These are phyloP conservation scores for Phytophthora gonapodyides DNA, from an alignment of 352 stramenopile species.

Conservation along the genomic window DNA sequence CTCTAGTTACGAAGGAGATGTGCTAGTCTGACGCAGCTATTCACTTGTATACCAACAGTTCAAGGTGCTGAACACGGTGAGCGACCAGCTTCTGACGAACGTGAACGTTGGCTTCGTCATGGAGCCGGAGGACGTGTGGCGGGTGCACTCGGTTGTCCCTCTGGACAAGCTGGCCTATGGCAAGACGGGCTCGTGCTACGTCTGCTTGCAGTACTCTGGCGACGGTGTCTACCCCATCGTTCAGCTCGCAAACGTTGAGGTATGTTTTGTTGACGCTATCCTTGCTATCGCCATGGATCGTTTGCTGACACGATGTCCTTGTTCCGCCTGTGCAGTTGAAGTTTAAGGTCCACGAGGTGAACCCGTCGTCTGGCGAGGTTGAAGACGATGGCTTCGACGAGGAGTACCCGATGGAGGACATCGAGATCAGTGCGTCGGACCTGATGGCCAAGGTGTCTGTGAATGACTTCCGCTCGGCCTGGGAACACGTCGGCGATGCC, in stretches of 20 bases:
- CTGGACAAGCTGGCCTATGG: conserved; percentile 92
- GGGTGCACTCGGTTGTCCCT: conserved; percentile 90
- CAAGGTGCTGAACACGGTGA: conserved; percentile 98
- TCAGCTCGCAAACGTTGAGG: conserved; percentile 91
- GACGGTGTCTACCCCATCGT: conserved; percentile 83
- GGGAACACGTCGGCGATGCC: conserved; percentile 94
- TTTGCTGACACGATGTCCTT: conserved; percentile 9
- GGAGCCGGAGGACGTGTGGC: conserved; percentile 92
- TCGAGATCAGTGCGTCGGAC: conserved; percentile 95
- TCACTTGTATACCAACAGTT: conserved; percentile 87
- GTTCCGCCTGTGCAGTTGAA: conserved; percentile 70
- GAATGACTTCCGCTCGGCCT: conserved; percentile 96
- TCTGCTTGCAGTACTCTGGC: conserved; percentile 89
- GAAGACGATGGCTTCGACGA: conserved; percentile 95
- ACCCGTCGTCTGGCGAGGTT: conserved; percentile 93
- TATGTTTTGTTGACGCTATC: conserved; percentile 31
- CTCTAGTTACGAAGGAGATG: not conserved
- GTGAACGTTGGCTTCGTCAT: conserved; percentile 92
- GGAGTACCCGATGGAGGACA: conserved; percentile 98
- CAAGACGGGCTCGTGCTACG: conserved; percentile 93
- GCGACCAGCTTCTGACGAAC: conserved; percentile 96
- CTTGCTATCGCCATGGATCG: too few species aligned
- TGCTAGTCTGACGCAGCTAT: conserved; percentile 11
- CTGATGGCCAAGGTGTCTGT: conserved; percentile 98
- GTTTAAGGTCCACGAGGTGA: conserved; percentile 96